A percentile compares a stretch with the other conserved stretches of the same genome.
These are phyloP conservation scores for Graphium sp. DNA, from an alignment of 2,329 filamentous ascomycete genomes.

Conservation along the genomic window DNA sequence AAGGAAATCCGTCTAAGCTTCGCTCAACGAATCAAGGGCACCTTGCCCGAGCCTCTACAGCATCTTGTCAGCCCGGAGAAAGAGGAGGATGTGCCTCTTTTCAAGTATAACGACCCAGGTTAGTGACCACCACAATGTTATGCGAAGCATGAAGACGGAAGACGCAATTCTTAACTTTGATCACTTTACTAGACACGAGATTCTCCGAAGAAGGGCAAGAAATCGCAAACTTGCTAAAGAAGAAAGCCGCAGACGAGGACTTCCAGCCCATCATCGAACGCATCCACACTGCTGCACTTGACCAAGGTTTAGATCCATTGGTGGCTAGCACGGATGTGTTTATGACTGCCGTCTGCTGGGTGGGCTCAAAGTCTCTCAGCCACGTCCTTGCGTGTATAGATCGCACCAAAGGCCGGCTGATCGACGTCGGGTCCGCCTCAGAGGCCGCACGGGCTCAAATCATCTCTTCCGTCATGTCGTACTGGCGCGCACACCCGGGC, in stretches of 20 bases:
- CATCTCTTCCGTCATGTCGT: conserved; percentile 74
- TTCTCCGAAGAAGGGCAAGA: conserved; percentile 76
- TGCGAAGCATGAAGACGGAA: no score
- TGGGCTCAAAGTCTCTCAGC: conserved; percentile 89
- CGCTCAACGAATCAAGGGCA: conserved; percentile 88
- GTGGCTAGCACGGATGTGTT: conserved; percentile 86
- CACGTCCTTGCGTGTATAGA: conserved; percentile 94
- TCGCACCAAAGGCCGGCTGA: conserved; percentile 74
- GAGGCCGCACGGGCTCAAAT: conserved; percentile 72
- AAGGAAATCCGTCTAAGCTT: conserved; percentile 97
- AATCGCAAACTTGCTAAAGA: conserved; percentile 60
- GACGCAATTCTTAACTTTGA: no score
- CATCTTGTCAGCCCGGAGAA: conserved; percentile 69
- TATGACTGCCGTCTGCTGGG: conserved; percentile 80
- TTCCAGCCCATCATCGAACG: conserved; percentile 66
- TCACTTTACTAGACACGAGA: conserved; percentile 44
- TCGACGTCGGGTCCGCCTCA: conserved; percentile 61
- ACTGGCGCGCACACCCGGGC: conserved; percentile 87
- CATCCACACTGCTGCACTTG: conserved; percentile 64
- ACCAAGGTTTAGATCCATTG: conserved; percentile 58
- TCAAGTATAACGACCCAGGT: conserved; percentile 73
- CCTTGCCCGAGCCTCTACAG: conserved; percentile 71
- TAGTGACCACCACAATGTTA: no score
- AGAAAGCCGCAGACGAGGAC: conserved; percentile 73
- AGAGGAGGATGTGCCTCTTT: conserved; percentile 89